A percentile compares a stretch with the other conserved stretches of the same genome.
Evolutionary conservation across 1,139 yeast genomes (phyloP).

Genomic region (Taiozyma sp.): DNA sequence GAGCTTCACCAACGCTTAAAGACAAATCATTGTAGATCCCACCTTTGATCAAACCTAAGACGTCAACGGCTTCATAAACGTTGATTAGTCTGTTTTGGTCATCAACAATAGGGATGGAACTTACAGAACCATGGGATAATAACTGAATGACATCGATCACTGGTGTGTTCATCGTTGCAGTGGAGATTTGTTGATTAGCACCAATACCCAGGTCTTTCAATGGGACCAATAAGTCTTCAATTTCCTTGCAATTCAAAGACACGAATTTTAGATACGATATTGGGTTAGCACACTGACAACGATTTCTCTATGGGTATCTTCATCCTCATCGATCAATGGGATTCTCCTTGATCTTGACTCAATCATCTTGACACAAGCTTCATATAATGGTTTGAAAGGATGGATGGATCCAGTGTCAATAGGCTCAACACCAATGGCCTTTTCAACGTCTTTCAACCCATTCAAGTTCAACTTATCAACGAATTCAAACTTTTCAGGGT

Average conservation of each 20-base stretch:
- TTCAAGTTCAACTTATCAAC: slow-evolving; percentile 84
- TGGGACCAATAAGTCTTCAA: slow-evolving; percentile 76
- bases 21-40: slow-evolving; percentile 91
- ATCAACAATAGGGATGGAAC: slow-evolving; percentile 91
- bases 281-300: slow-evolving; percentile 95
- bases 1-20: slow-evolving; percentile 92
- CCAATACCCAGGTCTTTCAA: slow-evolving; percentile 66
- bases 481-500: slow-evolving; percentile 82
- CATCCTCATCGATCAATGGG: slow-evolving; percentile 92
- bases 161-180: slow-evolving; percentile 88
- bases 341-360: slow-evolving; percentile 88
- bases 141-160: slow-evolving; percentile 90
- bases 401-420: slow-evolving; percentile 86
- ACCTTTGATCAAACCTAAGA: slow-evolving; percentile 86
- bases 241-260: slow-evolving; percentile 93
- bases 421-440: slow-evolving; percentile 82
- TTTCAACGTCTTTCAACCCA: slow-evolving; percentile 81
- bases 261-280: slow-evolving; percentile 95
- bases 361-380: slow-evolving; percentile 91
- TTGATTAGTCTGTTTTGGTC: slow-evolving; percentile 64
- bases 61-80: slow-evolving; percentile 96
- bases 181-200: slow-evolving; percentile 44
- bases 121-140: slow-evolving; percentile 71
- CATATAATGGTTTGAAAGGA: slow-evolving; percentile 86
- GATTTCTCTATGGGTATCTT: slow-evolving; percentile 86